Base-by-base conservation (phyloP, 2,329 filamentous ascomycete species). In the Hypoxylon sp. region DNA sequence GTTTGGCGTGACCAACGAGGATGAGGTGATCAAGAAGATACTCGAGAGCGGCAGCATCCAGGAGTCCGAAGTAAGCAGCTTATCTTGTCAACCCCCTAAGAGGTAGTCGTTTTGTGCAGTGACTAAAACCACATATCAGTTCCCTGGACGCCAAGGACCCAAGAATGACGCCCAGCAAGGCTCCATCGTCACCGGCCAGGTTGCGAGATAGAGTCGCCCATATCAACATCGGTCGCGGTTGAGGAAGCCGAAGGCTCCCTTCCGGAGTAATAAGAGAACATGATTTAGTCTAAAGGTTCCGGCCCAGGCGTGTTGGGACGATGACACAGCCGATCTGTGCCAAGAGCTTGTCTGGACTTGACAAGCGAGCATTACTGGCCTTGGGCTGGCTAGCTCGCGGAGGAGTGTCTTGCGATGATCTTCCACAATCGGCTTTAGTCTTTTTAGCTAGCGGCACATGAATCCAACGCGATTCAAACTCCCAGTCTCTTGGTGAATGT, bases 11-110 rank as follows among this genome's bases (percentile, higher is more conserved):
- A 78, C 82, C 67, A 81, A 87, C 51, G 88, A 92, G 20, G 93
- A 97, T 6, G 90, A 94, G 0, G 88, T 89, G 57, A 88, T 98
- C 71, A 85, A 85, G 77, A 80, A 86, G 77, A 97, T 99, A 63
- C 79, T 98, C 37, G 83, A 91, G 78, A 85, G 85, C 73, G 94
- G 94, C 18, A 80, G 80, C 13, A 73, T 88, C 52, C 88, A 95
- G 76, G 83, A 85, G 69, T 65, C 76, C 15, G 77, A 83, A 76
- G 83, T 85, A 73, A 76, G 68, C 45, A 8, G 15, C 31, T 52
- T 2, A 37, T 10, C 6, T n/a, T n/a, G n/a, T 33, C 18, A 18
- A 21, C 15, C 3, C 6, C 10, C n/a, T n/a, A n/a, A 2, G 37
- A 3, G 8, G 23, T 27, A 38, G 11, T 23, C 24, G 13, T 2